Evolutionary conservation across 2,329 filamentous ascomycete genomes (phyloP), one percentile per base, ranked within the genome.

Genomic region (Ilyonectria sp.): DNA sequence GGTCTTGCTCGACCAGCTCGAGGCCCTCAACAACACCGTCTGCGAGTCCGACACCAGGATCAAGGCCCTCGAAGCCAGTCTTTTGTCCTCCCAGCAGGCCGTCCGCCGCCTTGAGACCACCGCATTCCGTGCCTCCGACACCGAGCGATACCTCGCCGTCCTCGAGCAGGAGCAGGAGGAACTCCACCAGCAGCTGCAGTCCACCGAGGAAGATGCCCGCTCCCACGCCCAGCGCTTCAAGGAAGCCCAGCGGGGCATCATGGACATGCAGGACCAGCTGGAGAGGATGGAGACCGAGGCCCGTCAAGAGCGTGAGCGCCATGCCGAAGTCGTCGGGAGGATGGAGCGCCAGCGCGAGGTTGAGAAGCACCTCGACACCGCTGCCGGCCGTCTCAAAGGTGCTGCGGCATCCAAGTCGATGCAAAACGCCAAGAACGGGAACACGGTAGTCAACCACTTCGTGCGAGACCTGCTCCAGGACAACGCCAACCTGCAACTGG

Each of bases 381-480:
- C 94, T 2, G 94, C 93, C 13, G 92, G 92, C 35, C 88, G 94
- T 61, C 85, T 97, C 60, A 96, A 95, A 80, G 92, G 93, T 10
- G 92, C 93, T 13, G 94, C 94, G 3, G 93, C 92, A 0, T 86
- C 87, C 31, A 92, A 90, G 71, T 90, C 90, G 3, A 82, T 93
- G 46, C 86, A 86, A 4, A 86, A 87, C 4, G 86, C 88, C 33
- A 88, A 88, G 71, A 84, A 83, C 63, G 86, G 89, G 10, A 90
- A 86, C 68, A 91, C 86, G 65, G 94, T 97, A 43, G 94, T 98
- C n/a, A 95, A 94, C 21, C 94, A 97, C 77, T 98, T 99, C 74
- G 96, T 99, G 63, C 94, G 95, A 73, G 96, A 98, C 79, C 93
- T 99, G 63, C 85, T 99, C 19, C 92, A 97, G 76, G 96, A 99